Percentiles rank a stretch among this genome's conserved stretches.
These are phyloP conservation scores for Piloderma croceum DNA, from an alignment of 768 basidiomycete genomes.

Conservation along the genomic window DNA sequence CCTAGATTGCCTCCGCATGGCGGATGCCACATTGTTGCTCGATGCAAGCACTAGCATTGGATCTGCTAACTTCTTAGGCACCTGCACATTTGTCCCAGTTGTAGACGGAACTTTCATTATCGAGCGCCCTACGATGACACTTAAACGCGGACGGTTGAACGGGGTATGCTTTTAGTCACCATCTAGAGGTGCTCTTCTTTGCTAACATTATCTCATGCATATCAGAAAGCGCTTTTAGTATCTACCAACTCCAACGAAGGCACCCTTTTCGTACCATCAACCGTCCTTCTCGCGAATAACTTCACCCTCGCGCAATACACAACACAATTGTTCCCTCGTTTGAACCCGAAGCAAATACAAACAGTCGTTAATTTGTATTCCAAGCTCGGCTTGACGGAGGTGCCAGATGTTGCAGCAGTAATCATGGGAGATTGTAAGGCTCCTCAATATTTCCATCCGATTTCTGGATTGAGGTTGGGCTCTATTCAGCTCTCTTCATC, in stretches of 20 bases:
- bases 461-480: neutral
- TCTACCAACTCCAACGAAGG: constrained; percentile 38
- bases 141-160: constrained; percentile 35
- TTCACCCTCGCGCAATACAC: constrained; percentile 30
- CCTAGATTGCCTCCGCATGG: constrained; percentile 35
- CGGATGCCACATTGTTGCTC: constrained; percentile 27
- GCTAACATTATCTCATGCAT: neutral
- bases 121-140: constrained; percentile 34
- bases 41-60: constrained; percentile 29
- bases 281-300: constrained; percentile 20
- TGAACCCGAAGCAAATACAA: constrained; percentile 22
- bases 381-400: constrained; percentile 22
- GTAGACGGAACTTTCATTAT: constrained; percentile 44
- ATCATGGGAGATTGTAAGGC: constrained; percentile 42
- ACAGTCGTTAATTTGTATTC: constrained; percentile 25
- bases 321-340: constrained; percentile 33
- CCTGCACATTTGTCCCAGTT: constrained; percentile 38
- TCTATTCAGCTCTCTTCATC: constrained; percentile 40
- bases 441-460: constrained; percentile 5
- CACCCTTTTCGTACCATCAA: constrained; percentile 30
- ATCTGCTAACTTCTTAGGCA: constrained; percentile 31
- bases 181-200: neutral
- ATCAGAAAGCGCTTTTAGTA: constrained; percentile 28
- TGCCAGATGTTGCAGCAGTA: constrained; percentile 30
- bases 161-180: constrained; percentile 28